phyloP scores from a whole-genome alignment of 2,329 filamentous ascomycete genomes.

The Cladophialophora carrionii region DNA sequence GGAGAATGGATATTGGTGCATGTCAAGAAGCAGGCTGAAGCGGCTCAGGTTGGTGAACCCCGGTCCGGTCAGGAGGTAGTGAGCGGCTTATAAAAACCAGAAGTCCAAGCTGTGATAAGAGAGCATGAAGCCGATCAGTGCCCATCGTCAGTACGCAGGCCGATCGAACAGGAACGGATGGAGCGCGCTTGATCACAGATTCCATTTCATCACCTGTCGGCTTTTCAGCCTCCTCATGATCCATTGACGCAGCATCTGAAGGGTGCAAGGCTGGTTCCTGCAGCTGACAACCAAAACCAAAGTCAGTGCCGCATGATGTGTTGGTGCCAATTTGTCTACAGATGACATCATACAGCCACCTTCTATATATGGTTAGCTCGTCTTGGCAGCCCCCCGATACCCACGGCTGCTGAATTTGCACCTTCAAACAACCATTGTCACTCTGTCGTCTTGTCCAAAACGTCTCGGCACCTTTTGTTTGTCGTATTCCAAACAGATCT shows the following conservation, averaged over 20 bases:
- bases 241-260: not conserved
- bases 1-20: conserved; percentile 64
- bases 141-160: not conserved
- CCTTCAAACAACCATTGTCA: conserved; percentile 2
- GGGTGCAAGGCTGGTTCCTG: conserved; percentile 18
- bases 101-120: conserved; percentile 22
- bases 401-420: not conserved
- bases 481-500: not conserved
- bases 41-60: conserved; percentile 18
- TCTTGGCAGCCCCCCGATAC: not conserved
- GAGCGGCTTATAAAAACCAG: conserved; percentile 14
- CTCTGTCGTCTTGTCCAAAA: not conserved
- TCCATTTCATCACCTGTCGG: not conserved
- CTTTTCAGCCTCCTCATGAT: not conserved
- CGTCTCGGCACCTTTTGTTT: not conserved
- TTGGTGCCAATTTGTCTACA: not conserved
- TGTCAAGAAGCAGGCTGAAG: conserved; percentile 15
- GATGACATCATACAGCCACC: not conserved
- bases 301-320: conserved; percentile 9
- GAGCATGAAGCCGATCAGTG: not conserved
- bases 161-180: not conserved
- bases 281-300: conserved; percentile 11
- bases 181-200: not conserved
- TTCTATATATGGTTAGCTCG: not conserved
- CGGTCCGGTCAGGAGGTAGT: not conserved